Conservation (phyloP, 2,329 filamentous ascomycete genomes). For the Epichloe gansuensis region DNA sequence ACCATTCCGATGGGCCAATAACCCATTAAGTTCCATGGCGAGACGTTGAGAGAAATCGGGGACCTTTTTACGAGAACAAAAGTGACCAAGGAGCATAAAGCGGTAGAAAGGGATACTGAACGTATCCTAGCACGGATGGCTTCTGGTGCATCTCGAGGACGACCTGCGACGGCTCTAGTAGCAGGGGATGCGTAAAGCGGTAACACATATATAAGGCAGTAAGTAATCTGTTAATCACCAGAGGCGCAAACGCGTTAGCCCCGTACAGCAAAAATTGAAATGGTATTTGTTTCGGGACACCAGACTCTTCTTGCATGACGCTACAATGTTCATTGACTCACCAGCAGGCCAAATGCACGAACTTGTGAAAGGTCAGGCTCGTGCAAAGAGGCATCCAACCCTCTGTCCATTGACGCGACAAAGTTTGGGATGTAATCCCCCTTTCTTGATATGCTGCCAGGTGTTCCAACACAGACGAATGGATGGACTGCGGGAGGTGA, state of each 20-base stretch:
- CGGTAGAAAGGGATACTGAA: conserved; percentile 64
- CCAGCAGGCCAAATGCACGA: conserved; percentile 18
- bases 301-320: not conserved
- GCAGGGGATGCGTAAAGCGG: conserved; percentile 76
- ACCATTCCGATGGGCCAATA: conserved; percentile 61
- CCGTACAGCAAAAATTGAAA: not conserved
- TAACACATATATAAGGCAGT: conserved; percentile 79
- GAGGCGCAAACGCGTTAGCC: not conserved
- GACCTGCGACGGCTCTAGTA: conserved; percentile 64
- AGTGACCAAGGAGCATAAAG: conserved; percentile 53
- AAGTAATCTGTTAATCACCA: conserved; percentile 41
- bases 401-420: not conserved
- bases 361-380: conserved; percentile 8
- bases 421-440: not conserved
- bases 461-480: too few species aligned
- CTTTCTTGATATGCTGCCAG: too few species aligned
- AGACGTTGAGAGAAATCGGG: not conserved
- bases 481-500: too few species aligned
- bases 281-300: not conserved
- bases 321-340: conserved; percentile 9
- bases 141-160: conserved; percentile 76
- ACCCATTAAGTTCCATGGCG: conserved; percentile 53
- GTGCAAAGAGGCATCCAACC: not conserved
- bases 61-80: conserved; percentile 43
- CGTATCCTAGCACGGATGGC: conserved; percentile 80